phyloP scores from a whole-genome alignment of 1,284 basidiomycete genomes.

The Heterobasidion parviporum region DNA sequence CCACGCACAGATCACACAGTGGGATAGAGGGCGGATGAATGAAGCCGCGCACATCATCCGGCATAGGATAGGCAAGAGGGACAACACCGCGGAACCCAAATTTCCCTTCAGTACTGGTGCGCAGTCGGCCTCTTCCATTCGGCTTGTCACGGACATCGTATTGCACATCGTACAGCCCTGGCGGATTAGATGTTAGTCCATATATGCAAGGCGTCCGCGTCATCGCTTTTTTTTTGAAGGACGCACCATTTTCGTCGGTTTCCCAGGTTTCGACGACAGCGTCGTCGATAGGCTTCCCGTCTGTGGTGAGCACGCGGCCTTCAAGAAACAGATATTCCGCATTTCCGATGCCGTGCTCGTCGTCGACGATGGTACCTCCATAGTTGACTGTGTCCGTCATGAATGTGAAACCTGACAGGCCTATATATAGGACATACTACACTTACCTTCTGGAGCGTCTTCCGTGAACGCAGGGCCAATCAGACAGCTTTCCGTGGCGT shows the following conservation, averaged over 20 bases:
- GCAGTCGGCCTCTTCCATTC: conserved; percentile 1
- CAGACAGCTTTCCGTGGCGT: background rate
- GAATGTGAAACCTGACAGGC: background rate
- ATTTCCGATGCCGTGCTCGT: conserved; percentile 16
- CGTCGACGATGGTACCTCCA: background rate
- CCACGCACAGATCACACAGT: background rate
- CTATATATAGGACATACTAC: no score
- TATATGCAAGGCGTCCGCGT: background rate
- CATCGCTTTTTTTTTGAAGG: background rate
- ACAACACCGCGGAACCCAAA: background rate
- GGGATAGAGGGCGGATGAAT: background rate
- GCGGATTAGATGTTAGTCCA: background rate
- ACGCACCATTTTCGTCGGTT: conserved; percentile 23
- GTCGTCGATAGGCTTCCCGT: conserved; percentile 24
- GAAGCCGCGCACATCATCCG: background rate
- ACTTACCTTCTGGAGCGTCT: background rate
- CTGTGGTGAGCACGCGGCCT: conserved; percentile 24
- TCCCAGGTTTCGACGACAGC: conserved; percentile 33
- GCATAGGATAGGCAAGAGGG: background rate
- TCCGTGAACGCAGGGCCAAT: background rate
- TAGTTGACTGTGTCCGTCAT: background rate
- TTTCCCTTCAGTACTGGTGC: background rate
- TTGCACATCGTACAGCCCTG: background rate
- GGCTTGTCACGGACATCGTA: background rate
- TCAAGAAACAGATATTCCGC: conserved; percentile 31